A percentile compares a stretch with the other conserved stretches of the same genome.
phyloP scores from a whole-genome alignment of 306 rosid species.

The Senna tora region DNA sequence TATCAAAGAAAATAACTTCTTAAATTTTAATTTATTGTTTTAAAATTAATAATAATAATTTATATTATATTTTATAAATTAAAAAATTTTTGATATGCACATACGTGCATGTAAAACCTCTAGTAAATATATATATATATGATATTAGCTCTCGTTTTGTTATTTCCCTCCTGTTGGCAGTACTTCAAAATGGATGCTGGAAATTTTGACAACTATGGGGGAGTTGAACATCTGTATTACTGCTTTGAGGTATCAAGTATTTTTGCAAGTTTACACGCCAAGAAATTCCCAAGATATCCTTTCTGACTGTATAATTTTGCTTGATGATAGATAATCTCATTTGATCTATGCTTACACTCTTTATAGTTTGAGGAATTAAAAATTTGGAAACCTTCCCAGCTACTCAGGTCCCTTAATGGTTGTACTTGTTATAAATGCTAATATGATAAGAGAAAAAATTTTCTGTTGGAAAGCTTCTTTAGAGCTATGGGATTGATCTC shows the following conservation, averaged over 20 bases:
- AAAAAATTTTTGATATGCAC: too few species aligned
- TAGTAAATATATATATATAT: too few species aligned
- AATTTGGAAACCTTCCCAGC: slow-evolving; percentile 4
- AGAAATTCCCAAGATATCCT: slow-evolving; percentile 33
- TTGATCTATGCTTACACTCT: slow-evolving; percentile 19
- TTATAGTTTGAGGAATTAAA: slow-evolving; percentile 10
- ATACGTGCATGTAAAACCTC: too few species aligned
- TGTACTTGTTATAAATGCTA: slow-evolving; percentile 26
- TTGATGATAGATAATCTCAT: slow-evolving; percentile 20
- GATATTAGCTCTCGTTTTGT: slow-evolving; percentile 12
- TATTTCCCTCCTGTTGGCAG: slow-evolving; percentile 51
- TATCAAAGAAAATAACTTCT: too few species aligned
- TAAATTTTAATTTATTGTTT: too few species aligned
- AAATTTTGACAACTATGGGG: slow-evolving; percentile 78
- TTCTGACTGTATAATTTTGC: slow-evolving; percentile 8
- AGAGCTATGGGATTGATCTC: neutral
- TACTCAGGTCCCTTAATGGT: slow-evolving; percentile 10
- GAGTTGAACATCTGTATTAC: slow-evolving; percentile 85
- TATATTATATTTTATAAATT: too few species aligned
- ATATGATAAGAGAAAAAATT: neutral
- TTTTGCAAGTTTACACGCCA: slow-evolving; percentile 21
- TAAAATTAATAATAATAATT: too few species aligned
- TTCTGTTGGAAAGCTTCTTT: slow-evolving; percentile 30
- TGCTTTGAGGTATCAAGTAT: slow-evolving; percentile 79
- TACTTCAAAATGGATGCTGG: slow-evolving; percentile 90